phyloP scores from a whole-genome alignment of 1,284 basidiomycete species.

The Apiotrichum veenhuisii region DNA sequence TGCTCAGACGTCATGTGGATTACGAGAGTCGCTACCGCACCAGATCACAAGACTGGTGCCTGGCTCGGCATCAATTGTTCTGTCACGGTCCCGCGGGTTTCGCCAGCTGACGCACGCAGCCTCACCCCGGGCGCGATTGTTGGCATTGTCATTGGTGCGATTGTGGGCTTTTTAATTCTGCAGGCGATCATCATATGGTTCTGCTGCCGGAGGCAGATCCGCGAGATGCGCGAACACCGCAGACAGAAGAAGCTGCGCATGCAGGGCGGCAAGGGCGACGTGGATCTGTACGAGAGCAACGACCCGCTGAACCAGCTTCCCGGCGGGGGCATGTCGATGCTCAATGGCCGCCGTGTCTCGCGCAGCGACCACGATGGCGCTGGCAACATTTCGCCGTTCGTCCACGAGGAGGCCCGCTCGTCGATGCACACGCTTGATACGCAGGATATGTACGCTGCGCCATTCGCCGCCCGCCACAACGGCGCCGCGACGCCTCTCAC shows the following conservation, averaged over 20 bases:
- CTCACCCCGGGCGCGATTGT: slow-evolving; percentile 35
- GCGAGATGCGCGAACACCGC: slow-evolving; percentile 29
- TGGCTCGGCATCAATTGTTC: no score
- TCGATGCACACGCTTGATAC: not conserved
- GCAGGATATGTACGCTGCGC: not conserved
- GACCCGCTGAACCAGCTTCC: not conserved
- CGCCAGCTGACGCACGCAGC: slow-evolving; percentile 9
- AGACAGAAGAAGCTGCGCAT: slow-evolving; percentile 20
- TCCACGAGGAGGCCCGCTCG: not conserved
- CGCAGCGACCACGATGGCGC: slow-evolving; percentile 9
- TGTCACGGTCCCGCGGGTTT: no score
- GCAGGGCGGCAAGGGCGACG: slow-evolving; percentile 20
- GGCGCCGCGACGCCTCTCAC: not conserved
- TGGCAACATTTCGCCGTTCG: slow-evolving; percentile 37
- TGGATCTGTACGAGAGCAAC: slow-evolving; percentile 28
- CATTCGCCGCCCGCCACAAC: not conserved
- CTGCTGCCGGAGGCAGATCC: slow-evolving; percentile 39
- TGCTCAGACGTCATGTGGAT: no score
- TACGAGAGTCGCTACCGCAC: no score
- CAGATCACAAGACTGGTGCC: no score
- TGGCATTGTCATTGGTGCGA: slow-evolving; percentile 38
- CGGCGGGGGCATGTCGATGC: not conserved
- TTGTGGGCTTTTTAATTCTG: slow-evolving; percentile 29
- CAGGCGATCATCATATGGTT: slow-evolving; percentile 38
- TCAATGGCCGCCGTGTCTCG: slow-evolving; percentile 1